phyloP scores from a whole-genome alignment of 1,284 basidiomycete species.

The Malassezia obtusa region DNA sequence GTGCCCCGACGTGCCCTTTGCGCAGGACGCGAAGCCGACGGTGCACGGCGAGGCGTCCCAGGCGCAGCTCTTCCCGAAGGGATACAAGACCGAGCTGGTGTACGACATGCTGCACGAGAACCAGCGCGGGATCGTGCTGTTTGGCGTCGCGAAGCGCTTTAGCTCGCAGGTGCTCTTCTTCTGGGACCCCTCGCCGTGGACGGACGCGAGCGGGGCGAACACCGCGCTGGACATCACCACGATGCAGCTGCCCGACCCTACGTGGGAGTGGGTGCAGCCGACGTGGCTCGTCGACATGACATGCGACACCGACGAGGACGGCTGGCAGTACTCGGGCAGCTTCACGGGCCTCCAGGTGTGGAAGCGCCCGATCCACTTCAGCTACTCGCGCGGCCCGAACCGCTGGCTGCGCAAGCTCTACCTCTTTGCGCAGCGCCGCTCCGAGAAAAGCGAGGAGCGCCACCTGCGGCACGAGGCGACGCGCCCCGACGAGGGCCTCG shows the following conservation, averaged over 20 bases:
- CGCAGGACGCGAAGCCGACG: neutral
- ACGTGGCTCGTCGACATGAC: slow-evolving; percentile 47
- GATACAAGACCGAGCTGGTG: slow-evolving; percentile 11
- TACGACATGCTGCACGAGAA: slow-evolving; percentile 47
- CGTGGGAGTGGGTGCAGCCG: slow-evolving; percentile 46
- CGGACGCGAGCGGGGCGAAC: slow-evolving; percentile 23
- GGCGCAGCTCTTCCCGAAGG: neutral
- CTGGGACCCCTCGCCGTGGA: slow-evolving; percentile 44
- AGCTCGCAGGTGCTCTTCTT: slow-evolving; percentile 37
- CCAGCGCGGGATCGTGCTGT: slow-evolving; percentile 40
- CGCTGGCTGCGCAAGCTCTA: slow-evolving; percentile 8
- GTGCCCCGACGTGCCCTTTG: neutral
- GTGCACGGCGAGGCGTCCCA: neutral
- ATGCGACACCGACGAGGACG: slow-evolving; percentile 44
- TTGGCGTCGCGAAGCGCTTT: slow-evolving; percentile 42
- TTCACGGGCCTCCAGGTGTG: slow-evolving; percentile 20
- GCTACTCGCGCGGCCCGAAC: neutral
- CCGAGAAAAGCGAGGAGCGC: slow-evolving; percentile 17
- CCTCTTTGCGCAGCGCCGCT: neutral
- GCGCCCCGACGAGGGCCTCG: slow-evolving; percentile 39
- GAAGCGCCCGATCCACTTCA: slow-evolving; percentile 7
- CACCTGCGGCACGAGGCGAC: slow-evolving; percentile 22
- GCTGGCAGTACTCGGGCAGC: slow-evolving; percentile 45
- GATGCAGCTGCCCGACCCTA: slow-evolving; percentile 43
- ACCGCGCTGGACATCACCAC: slow-evolving; percentile 41